Conservation (phyloP, 2,329 filamentous ascomycete species). For the Clarireedia hainanense region DNA sequence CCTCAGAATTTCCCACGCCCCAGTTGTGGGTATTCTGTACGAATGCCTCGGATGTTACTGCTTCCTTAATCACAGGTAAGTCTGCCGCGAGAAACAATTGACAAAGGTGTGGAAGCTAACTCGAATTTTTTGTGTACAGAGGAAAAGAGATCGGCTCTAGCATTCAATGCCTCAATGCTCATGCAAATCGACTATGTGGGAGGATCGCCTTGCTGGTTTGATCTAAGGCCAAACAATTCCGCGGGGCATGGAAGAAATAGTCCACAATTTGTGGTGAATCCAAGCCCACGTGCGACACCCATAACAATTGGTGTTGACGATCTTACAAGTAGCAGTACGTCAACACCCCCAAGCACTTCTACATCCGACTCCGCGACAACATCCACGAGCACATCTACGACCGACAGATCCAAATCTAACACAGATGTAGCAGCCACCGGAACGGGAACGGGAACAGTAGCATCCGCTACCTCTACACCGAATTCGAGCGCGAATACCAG, state of each 20-base stretch:
- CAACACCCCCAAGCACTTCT: not conserved
- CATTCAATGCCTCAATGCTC: conserved; percentile 14
- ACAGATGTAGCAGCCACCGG: not conserved
- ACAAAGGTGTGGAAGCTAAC: too few relatives aligned
- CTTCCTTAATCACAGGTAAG: conserved; percentile 5
- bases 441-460: not conserved
- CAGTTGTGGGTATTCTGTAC: conserved; percentile 16
- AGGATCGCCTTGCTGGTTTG: conserved; percentile 14
- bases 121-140: not conserved
- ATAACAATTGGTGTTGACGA: not conserved
- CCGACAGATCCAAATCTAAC: not conserved
- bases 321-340: not conserved
- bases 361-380: not conserved
- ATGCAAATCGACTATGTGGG: conserved; percentile 12
- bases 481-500: not conserved
- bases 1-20: conserved; percentile 13
- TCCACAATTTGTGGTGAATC: conserved; percentile 1
- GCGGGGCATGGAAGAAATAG: conserved; percentile 14
- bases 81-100: too few relatives aligned
- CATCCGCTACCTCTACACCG: not conserved
- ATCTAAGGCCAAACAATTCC: conserved; percentile 14
- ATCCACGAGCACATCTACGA: not conserved
- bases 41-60: conserved; percentile 4
- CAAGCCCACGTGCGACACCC: not conserved
- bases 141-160: not conserved